These are phyloP conservation scores for Scheffersomyces stipitis DNA, from an alignment of 805 yeast genomes.

Conservation along the genomic window DNA sequence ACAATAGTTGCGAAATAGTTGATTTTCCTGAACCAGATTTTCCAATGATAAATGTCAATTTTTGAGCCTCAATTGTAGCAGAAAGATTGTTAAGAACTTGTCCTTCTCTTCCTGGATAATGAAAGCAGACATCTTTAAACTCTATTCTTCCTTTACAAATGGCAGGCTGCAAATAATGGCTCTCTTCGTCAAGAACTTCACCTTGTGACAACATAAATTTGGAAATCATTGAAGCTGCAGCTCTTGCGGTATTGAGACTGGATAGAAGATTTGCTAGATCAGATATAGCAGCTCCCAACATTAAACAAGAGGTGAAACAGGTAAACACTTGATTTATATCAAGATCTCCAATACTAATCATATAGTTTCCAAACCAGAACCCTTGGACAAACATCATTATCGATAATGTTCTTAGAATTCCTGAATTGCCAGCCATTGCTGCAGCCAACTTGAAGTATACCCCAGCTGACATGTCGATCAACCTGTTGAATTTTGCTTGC, in stretches of 20 bases:
- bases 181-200: not conserved
- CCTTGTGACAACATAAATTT: constrained; percentile 35
- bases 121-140: constrained; percentile 58
- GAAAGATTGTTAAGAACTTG: constrained; percentile 48
- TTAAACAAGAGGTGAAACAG: constrained; percentile 78
- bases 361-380: constrained; percentile 82
- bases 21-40: constrained; percentile 94
- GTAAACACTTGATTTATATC: constrained; percentile 69
- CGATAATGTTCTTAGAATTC: constrained; percentile 54
- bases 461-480: constrained; percentile 35
- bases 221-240: constrained; percentile 57
- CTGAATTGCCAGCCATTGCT: constrained; percentile 54
- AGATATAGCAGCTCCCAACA: constrained; percentile 63
- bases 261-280: constrained; percentile 57
- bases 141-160: constrained; percentile 46
- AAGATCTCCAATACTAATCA: constrained; percentile 53
- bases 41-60: constrained; percentile 71
- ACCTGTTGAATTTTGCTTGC: constrained; percentile 35
- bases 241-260: constrained; percentile 67
- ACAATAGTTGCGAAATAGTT: constrained; percentile 62
- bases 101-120: constrained; percentile 58
- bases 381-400: constrained; percentile 85
- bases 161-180: constrained; percentile 9
- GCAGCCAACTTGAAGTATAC: constrained; percentile 46
- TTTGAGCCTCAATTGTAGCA: constrained; percentile 45